Evolutionary conservation across 2,329 filamentous ascomycete species (phyloP).

Genomic region (Fusarium sp.): DNA sequence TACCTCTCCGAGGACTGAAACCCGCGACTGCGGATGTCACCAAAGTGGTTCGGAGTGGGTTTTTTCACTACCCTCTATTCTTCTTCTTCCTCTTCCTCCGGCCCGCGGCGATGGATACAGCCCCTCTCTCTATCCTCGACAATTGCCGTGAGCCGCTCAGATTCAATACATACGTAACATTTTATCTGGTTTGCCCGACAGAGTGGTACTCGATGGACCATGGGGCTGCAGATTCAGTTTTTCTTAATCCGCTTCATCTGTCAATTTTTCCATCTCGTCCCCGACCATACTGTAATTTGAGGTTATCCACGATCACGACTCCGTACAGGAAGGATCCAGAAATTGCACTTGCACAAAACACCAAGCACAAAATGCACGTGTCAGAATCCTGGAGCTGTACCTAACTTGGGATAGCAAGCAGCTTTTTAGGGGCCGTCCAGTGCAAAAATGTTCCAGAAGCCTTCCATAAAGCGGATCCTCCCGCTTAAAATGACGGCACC

Average conservation of each 20-base stretch:
- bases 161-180: slow-evolving; percentile 26
- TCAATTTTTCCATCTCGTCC: slow-evolving; percentile 32
- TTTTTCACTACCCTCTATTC: slow-evolving; percentile 20
- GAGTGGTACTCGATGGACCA: slow-evolving; percentile 23
- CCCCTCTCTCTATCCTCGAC: slow-evolving; percentile 27
- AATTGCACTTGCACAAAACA: slow-evolving; percentile 45
- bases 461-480: slow-evolving; percentile 38
- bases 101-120: slow-evolving; percentile 41
- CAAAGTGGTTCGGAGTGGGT: slow-evolving; percentile 41
- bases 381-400: slow-evolving; percentile 5
- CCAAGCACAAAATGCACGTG: slow-evolving; percentile 42
- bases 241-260: background rate
- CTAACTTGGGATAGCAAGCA: background rate
- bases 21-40: slow-evolving; percentile 32
- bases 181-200: slow-evolving; percentile 18
- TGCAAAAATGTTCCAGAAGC: slow-evolving; percentile 44
- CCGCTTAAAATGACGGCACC: slow-evolving; percentile 37
- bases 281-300: slow-evolving; percentile 42
- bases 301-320: slow-evolving; percentile 20
- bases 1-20: slow-evolving; percentile 29
- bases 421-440: slow-evolving; percentile 16
- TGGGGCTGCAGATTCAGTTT: slow-evolving; percentile 5
- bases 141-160: slow-evolving; percentile 17
- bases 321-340: background rate
- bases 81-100: slow-evolving; percentile 32